Base-by-base conservation (phyloP, 108 stramenopile genomes). In the Stephanodiscus minutulus region DNA sequence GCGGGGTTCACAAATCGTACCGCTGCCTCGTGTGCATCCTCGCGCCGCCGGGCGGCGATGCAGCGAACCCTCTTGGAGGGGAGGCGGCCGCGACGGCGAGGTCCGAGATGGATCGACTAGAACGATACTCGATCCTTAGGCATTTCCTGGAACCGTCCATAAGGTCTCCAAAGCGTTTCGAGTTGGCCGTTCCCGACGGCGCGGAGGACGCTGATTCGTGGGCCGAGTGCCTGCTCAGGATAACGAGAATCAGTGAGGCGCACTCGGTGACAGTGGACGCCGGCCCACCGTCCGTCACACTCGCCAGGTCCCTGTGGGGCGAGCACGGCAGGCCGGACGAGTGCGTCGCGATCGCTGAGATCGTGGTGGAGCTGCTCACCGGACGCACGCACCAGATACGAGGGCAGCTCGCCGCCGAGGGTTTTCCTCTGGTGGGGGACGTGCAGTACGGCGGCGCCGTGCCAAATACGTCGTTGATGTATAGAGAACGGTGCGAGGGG, bases 321-420 rank as follows among this genome's bases (percentile, higher is more conserved):
- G 52, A 55, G 20, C 59, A 67, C 52, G 74, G 74, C 18, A 76
- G 77, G 69, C 92, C 92, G 33, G 44, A 47, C 1, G 57, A 65
- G n/a, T 82, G 81, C 53, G 68, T 82, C 39, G 93, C 83, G 12
- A 81, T 92, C 5, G 80, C 76, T 41, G 89, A 95, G 77, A 49
- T 89, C 27, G 79, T 88, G 29, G 70, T 95, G 29, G 85, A 89
- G 50, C 79, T 95, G 0, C 61, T 90, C 15, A 95, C 93, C 5
- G 95, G 95, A 5, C 58, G 95, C 10, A 93, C 92, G 6, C 95
- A 96, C 82, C 95, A 96, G 71, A 93, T 96, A 9, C 87, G 95
- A 13, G 95, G 95, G 27, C 95, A 96, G 70, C 48, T 96, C 35
- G 69, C 85, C 8, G 75, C 83, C 33, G 24, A 86, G 29, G 92